phyloP scores from a whole-genome alignment of 2,329 filamentous ascomycete genomes.

The Hirsutella rhossiliensis region DNA sequence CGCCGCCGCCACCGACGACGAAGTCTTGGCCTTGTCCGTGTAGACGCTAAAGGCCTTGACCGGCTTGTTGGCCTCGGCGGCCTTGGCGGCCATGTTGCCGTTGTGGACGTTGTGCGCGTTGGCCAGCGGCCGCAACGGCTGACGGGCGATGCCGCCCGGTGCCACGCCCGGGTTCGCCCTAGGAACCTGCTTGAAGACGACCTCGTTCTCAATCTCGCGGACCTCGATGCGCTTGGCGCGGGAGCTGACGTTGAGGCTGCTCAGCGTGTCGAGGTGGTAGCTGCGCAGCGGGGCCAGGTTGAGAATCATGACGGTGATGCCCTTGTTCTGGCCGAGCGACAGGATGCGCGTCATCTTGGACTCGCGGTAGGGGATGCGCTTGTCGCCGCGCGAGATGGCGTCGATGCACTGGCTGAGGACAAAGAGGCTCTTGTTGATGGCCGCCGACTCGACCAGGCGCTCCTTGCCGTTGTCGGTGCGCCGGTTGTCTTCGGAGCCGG shows the following conservation, averaged over 20 bases:
- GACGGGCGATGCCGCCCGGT: constrained; percentile 40
- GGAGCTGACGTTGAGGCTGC: constrained; percentile 89
- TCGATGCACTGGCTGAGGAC: constrained; percentile 92
- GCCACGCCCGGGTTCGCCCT: constrained; percentile 31
- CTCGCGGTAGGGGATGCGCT: constrained; percentile 82
- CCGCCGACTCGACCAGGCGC: constrained; percentile 84
- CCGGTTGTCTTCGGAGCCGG: constrained; percentile 90
- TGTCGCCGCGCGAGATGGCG: constrained; percentile 66
- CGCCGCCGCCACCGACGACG: constrained; percentile 8
- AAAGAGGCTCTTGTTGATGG: constrained; percentile 95
- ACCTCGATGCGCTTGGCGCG: constrained; percentile 94
- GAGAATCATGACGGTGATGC: constrained; percentile 91
- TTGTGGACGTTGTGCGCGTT: constrained; percentile 64
- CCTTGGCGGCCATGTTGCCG: constrained; percentile 33
- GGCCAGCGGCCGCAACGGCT: constrained; percentile 67
- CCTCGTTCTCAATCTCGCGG: constrained; percentile 89
- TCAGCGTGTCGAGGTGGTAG: constrained; percentile 88
- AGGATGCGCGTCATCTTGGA: constrained; percentile 96
- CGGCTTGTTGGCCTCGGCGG: constrained; percentile 49
- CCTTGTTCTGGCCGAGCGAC: constrained; percentile 86
- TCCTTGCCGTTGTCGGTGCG: constrained; percentile 90
- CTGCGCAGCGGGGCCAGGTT: constrained; percentile 86
- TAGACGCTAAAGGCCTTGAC: constrained; percentile 81
- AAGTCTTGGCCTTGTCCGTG: constrained; percentile 53
- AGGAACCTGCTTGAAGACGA: constrained; percentile 69